Percentiles rank a stretch among this genome's conserved stretches.
These are phyloP conservation scores for Medicago arabica DNA, from an alignment of 306 rosid genomes.

Conservation along the genomic window DNA sequence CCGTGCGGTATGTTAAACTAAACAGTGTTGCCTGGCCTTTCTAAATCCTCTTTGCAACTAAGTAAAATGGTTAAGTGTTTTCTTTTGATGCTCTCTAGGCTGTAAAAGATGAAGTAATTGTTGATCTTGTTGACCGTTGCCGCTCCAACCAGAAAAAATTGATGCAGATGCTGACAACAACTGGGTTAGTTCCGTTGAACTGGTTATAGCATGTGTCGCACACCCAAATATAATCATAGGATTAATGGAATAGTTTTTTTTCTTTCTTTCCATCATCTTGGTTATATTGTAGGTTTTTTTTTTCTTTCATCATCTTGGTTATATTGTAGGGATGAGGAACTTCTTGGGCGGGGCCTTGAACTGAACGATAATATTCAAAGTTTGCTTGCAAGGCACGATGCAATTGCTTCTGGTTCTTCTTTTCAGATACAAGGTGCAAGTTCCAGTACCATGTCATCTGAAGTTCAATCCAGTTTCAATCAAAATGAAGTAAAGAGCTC, in stretches of 20 bases:
- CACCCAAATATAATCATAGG: background rate
- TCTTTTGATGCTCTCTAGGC: slow-evolving; percentile 59
- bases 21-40: slow-evolving; percentile 32
- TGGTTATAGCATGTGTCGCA: slow-evolving; percentile 14
- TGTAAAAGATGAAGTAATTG: slow-evolving; percentile 85
- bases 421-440: slow-evolving; percentile 57
- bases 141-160: slow-evolving; percentile 90
- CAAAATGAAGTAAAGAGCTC: slow-evolving; percentile 55
- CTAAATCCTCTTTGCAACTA: slow-evolving; percentile 16
- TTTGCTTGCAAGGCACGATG: slow-evolving; percentile 90
- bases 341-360: slow-evolving; percentile 93
- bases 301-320: slow-evolving; percentile 21
- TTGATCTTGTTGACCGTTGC: slow-evolving; percentile 85
- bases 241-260: slow-evolving; percentile 30
- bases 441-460: slow-evolving; percentile 55
- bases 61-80: slow-evolving; percentile 28
- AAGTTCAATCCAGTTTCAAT: slow-evolving; percentile 53
- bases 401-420: slow-evolving; percentile 85
- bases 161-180: slow-evolving; percentile 96
- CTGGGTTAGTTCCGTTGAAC: slow-evolving; percentile 70
- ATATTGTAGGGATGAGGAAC: slow-evolving; percentile 83
- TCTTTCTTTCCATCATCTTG: slow-evolving; percentile 16
- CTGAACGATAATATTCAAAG: slow-evolving; percentile 79
- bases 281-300: too few relatives aligned
- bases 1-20: slow-evolving; percentile 57